A percentile compares a stretch with the other conserved stretches of the same genome.
These are phyloP conservation scores for Colletotrichum gigasporum DNA, from an alignment of 2,329 filamentous ascomycete genomes.

Conservation along the genomic window DNA sequence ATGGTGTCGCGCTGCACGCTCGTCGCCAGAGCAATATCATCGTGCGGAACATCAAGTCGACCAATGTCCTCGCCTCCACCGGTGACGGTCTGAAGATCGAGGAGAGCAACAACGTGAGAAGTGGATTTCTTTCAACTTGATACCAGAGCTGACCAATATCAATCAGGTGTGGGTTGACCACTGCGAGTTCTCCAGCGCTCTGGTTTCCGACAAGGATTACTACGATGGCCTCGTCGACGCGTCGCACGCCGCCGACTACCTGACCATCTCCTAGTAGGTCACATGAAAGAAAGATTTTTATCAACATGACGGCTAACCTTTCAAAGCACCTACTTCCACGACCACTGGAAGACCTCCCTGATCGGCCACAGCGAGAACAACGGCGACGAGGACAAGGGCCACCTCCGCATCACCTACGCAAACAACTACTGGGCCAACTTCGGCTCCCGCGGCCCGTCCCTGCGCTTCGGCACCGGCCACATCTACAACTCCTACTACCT, in stretches of 20 bases:
- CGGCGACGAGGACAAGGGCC: conserved; percentile 63
- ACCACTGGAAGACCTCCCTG: conserved; percentile 69
- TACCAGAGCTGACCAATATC: too few species aligned
- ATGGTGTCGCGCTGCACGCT: conserved; percentile 51
- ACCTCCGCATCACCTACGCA: conserved; percentile 66
- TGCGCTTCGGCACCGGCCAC: conserved; percentile 71
- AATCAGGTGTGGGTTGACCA: conserved; percentile 61
- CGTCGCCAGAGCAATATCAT: conserved; percentile 62
- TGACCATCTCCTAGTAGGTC: conserved; percentile 48
- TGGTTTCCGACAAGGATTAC: conserved; percentile 49
- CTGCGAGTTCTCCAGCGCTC: conserved; percentile 49
- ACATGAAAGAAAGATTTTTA: too few species aligned
- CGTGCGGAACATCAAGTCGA: conserved; percentile 62
- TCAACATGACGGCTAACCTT: background rate
- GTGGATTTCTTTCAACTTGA: too few species aligned
- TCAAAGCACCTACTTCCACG: conserved; percentile 47
- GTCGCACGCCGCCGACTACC: conserved; percentile 52
- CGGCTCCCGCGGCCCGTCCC: conserved; percentile 65
- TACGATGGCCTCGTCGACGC: conserved; percentile 56
- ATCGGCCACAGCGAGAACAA: conserved; percentile 71
- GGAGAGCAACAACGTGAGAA: too few species aligned
- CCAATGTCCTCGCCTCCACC: conserved; percentile 45
- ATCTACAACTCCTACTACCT: conserved; percentile 53
- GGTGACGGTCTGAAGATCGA: conserved; percentile 51
- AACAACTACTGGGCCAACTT: conserved; percentile 70